Evolutionary conservation across 805 yeast genomes (phyloP).

Genomic region (Kodamaea nitidulidarum): DNA sequence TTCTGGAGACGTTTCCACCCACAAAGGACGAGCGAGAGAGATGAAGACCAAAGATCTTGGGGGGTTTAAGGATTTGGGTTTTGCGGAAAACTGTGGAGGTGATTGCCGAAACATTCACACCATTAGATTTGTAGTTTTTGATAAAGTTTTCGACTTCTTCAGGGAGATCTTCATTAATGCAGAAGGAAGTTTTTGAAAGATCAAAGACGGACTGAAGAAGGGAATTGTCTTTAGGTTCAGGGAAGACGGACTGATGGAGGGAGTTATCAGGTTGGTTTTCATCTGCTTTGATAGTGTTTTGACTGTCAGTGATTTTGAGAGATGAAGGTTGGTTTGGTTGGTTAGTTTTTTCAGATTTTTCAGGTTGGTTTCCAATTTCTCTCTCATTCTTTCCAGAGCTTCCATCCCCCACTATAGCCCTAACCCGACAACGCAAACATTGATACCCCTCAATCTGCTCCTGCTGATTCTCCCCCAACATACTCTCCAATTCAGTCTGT

Average conservation of each 20-base stretch:
- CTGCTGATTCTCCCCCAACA: slow-evolving; percentile 53
- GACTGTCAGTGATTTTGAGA: no score
- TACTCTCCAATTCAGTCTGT: slow-evolving; percentile 45
- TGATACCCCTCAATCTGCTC: slow-evolving; percentile 78
- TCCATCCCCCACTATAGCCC: slow-evolving; percentile 29
- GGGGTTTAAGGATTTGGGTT: slow-evolving; percentile 59
- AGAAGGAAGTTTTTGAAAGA: slow-evolving; percentile 16
- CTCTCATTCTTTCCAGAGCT: slow-evolving; percentile 9
- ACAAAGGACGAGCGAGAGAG: slow-evolving; percentile 77
- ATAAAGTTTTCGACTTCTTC: slow-evolving; percentile 46
- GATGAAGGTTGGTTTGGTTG: no score
- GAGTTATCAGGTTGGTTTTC: no score
- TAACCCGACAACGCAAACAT: slow-evolving; percentile 66
- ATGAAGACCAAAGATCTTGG: slow-evolving; percentile 73
- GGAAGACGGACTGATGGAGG: no score
- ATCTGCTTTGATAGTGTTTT: no score
- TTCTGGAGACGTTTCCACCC: slow-evolving; percentile 65
- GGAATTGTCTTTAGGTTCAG: no score
- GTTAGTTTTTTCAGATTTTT: no score
- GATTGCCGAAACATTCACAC: slow-evolving; percentile 42
- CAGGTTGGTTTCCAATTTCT: no score
- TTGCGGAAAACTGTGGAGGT: slow-evolving; percentile 67
- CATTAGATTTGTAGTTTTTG: slow-evolving; percentile 41
- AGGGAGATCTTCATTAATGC: slow-evolving; percentile 65
- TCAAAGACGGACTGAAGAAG: slow-evolving; percentile 30